Evolutionary conservation across 352 stramenopile genomes (phyloP), one percentile per base, ranked within the genome.

Genomic region (Phytophthora citrophthora): DNA sequence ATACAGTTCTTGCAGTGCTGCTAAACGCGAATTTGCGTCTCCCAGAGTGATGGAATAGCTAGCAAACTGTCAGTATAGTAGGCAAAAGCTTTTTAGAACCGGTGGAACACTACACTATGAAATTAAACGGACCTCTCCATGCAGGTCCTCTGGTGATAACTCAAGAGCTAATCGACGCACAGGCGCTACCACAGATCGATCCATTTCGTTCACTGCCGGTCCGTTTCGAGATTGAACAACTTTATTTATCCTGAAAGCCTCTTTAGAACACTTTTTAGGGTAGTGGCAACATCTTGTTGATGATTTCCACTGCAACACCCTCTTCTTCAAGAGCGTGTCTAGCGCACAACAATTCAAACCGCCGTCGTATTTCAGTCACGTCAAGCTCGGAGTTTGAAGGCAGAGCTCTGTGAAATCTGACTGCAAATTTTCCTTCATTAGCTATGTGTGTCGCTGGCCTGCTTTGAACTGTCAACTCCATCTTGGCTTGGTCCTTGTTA

Each of bases 1-100:
- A 59, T 90, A 92, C 47, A 63, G 76, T 15, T 73, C 68, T 54
- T 92, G 83, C 18, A 92, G 68, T 12, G 74, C 61, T 29, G 58
- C 31, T 41, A 89, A 64, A 11, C 81, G 82, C 26, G 68, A 59
- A 11, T 64, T 64, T 11, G 71, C 29, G 49, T 92, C 83, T n/a
- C 70, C 77, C 2, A 51, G 38, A 2, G 70, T 68, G 44, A 92
- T 87, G 8, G 64, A 64, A 27, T 92, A 90, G 18, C 76, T 72
- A 34, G 56, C 40, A 47, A 83, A 88, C 83, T 91, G 54, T 31
- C 23, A 54, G 20, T 20, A 48, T 8, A 49, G 18, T 2, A 15
- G 23, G 8, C 2, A 39, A 12, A 8, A 43, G 7, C 38, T 3
- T 23, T 48, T 40, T 11, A 47, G 20, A 24, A 26, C 23, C 15